phyloP scores from a whole-genome alignment of 805 yeast genomes.

The Metschnikowia kofuensis region DNA sequence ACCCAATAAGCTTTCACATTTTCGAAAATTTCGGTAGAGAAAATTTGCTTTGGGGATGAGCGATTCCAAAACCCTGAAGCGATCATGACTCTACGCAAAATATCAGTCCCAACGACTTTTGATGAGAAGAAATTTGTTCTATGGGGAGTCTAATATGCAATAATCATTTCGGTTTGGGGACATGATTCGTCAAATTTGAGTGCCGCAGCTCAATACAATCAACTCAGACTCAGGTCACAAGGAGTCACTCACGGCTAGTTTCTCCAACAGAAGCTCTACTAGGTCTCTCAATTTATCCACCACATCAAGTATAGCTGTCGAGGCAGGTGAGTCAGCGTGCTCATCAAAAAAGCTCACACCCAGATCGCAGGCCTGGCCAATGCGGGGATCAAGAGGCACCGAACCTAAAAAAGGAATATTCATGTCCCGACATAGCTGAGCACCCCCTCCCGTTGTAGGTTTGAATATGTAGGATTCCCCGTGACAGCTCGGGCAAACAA shows the following conservation, averaged over 20 bases:
- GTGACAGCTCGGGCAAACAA: constrained; percentile 92
- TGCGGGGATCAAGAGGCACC: constrained; percentile 94
- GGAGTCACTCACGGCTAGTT: constrained; percentile 10
- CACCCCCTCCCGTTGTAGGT: constrained; percentile 97
- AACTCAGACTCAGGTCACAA: no score
- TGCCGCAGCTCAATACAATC: no score
- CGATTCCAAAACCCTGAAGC: no score
- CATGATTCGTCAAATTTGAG: no score
- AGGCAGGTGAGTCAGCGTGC: constrained; percentile 91
- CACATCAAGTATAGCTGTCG: constrained; percentile 79
- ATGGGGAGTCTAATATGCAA: no score
- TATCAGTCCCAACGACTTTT: no score
- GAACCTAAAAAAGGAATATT: constrained; percentile 79
- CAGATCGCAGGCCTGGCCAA: constrained; percentile 81
- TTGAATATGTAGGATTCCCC: constrained; percentile 87
- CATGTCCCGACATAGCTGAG: constrained; percentile 74
- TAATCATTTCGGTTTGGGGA: no score
- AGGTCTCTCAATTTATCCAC: constrained; percentile 68
- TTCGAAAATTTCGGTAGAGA: no score
- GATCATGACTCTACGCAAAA: no score
- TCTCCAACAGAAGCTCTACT: constrained; percentile 33
- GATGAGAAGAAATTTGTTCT: no score
- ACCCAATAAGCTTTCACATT: no score
- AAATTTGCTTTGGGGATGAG: no score
- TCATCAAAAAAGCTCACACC: constrained; percentile 83